Percentiles rank a stretch among this genome's conserved stretches.
phyloP scores from a whole-genome alignment of 306 rosid species.

The Lithocarpus polystachyus region DNA sequence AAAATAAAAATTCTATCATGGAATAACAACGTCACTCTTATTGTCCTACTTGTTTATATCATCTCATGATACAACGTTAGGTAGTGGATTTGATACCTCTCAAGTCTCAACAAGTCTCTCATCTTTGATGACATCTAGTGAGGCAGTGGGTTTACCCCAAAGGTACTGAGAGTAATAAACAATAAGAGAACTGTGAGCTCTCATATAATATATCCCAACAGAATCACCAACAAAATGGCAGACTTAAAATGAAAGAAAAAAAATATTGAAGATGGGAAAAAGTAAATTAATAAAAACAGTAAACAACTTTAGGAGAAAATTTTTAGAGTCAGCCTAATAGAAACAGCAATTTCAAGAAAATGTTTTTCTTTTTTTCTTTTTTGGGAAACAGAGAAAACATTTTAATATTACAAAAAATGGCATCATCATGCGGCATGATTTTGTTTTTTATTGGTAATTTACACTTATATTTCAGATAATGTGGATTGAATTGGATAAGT shows the following conservation, averaged over 20 bases:
- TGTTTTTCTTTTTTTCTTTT: not conserved
- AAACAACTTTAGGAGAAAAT: not conserved
- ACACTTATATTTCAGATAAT: too few species aligned
- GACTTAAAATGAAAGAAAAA: not conserved
- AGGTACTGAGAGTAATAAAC: conserved; percentile 54
- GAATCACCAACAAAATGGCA: not conserved
- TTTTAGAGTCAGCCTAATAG: not conserved
- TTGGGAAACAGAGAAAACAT: not conserved
- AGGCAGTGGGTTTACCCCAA: conserved; percentile 93
- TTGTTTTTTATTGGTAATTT: too few species aligned
- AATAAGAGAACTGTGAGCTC: conserved; percentile 23
- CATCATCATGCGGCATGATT: not conserved
- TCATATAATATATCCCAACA: not conserved
- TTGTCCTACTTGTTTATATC: not conserved
- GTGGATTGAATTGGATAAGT: too few species aligned
- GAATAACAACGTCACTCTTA: not conserved
- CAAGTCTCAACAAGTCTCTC: conserved; percentile 70
- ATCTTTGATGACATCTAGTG: conserved; percentile 74
- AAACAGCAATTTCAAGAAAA: not conserved
- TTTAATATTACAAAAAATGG: not conserved
- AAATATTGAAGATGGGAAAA: not conserved
- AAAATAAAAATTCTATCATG: not conserved
- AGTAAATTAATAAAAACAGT: not conserved
- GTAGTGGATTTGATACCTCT: conserved; percentile 48
- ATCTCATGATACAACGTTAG: conserved; percentile 8